These are phyloP conservation scores for Arabidopsis arenosa DNA, from an alignment of 345 rosid species.

Conservation along the genomic window DNA sequence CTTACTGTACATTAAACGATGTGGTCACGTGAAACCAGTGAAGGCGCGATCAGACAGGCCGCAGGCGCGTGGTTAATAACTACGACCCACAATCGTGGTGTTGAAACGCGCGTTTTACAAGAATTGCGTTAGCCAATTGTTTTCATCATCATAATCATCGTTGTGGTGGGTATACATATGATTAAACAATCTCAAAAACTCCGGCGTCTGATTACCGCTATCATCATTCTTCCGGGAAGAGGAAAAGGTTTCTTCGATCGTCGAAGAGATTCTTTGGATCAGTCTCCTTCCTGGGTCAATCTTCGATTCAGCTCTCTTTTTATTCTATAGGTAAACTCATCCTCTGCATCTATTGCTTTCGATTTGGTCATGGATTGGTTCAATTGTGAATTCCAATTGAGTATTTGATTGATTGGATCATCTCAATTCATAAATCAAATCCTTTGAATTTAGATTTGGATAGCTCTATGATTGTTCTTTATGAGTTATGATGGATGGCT, in stretches of 20 bases:
- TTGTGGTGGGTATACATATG: not conserved
- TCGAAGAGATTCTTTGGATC: slow-evolving; percentile 23
- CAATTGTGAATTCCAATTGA: not conserved
- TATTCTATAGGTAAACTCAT: slow-evolving; percentile 26
- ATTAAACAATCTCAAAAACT: slow-evolving; percentile 2
- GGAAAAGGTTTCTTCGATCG: slow-evolving; percentile 25
- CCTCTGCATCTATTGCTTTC: slow-evolving; percentile 27
- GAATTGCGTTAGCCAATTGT: slow-evolving; percentile 12
- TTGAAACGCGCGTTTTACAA: slow-evolving; percentile 30
- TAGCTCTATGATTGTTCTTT: not conserved
- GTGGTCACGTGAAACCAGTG: slow-evolving; percentile 3
- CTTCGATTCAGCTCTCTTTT: slow-evolving; percentile 10
- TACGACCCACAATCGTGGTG: slow-evolving; percentile 10
- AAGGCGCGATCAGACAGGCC: not conserved
- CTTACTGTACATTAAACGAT: not conserved
- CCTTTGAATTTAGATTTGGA: slow-evolving; percentile 13
- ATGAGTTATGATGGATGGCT: not conserved
- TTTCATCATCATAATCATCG: slow-evolving; percentile 1
- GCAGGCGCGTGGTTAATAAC: slow-evolving; percentile 11
- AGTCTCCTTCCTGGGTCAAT: slow-evolving; percentile 10
- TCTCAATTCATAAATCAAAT: not conserved
- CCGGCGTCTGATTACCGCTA: slow-evolving; percentile 24
- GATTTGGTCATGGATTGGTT: slow-evolving; percentile 7
- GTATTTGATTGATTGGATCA: slow-evolving; percentile 15
- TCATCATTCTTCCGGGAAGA: slow-evolving; percentile 26